These are phyloP conservation scores for Hanseniaspora nectarophila DNA, from an alignment of 805 yeast species.

Conservation along the genomic window DNA sequence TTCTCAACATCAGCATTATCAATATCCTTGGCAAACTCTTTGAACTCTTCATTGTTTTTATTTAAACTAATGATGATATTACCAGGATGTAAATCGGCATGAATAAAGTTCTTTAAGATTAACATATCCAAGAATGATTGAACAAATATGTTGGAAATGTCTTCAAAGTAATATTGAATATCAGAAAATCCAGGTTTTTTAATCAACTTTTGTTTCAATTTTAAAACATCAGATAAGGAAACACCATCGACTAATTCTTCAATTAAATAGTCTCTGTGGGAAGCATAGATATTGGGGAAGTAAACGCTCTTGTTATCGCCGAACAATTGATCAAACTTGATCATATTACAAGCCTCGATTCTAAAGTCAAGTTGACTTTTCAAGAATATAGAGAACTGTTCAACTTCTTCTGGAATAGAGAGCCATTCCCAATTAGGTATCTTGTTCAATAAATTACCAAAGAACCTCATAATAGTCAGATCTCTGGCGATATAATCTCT, in stretches of 20 bases:
- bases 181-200: background rate
- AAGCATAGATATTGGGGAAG: slow-evolving; percentile 39
- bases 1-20: slow-evolving; percentile 14
- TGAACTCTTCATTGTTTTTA: slow-evolving; percentile 21
- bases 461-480: slow-evolving; percentile 66
- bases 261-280: slow-evolving; percentile 62
- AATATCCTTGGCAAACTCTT: slow-evolving; percentile 11
- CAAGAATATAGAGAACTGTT: slow-evolving; percentile 78
- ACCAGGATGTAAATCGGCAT: slow-evolving; percentile 95
- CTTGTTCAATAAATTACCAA: slow-evolving; percentile 56
- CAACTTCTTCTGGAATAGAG: slow-evolving; percentile 86
- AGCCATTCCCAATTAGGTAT: slow-evolving; percentile 98
- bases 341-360: slow-evolving; percentile 74
- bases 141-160: slow-evolving; percentile 45
- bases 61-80: slow-evolving; percentile 42
- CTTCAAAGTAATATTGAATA: slow-evolving; percentile 8
- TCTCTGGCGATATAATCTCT: slow-evolving; percentile 64
- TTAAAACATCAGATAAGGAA: slow-evolving; percentile 62
- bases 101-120: slow-evolving; percentile 84
- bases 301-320: background rate
- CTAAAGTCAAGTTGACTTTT: slow-evolving; percentile 76
- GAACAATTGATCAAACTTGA: slow-evolving; percentile 44
- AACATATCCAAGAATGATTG: slow-evolving; percentile 91
- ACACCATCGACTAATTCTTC: slow-evolving; percentile 66
- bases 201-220: slow-evolving; percentile 26